Conservation (phyloP, 140 eudicot species). For the Cichorium intybus region DNA sequence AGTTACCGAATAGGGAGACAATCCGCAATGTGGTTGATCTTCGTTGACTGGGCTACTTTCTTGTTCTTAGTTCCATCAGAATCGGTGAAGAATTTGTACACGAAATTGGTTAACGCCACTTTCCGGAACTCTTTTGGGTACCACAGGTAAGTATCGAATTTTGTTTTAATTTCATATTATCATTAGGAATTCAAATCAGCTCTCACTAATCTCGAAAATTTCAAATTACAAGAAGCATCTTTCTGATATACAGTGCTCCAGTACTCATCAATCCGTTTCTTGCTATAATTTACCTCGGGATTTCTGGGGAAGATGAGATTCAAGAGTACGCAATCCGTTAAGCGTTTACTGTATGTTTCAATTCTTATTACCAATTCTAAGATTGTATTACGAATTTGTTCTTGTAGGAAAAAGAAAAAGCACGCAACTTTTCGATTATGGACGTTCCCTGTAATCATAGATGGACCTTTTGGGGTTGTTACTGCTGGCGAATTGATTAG, state of each 20-base stretch:
- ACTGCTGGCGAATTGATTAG: slow-evolving; percentile 87
- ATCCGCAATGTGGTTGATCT: slow-evolving; percentile 60
- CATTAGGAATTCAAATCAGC: not conserved
- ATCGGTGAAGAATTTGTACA: slow-evolving; percentile 10
- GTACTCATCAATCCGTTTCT: slow-evolving; percentile 58
- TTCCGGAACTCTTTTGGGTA: slow-evolving; percentile 49
- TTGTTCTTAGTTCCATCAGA: slow-evolving; percentile 51
- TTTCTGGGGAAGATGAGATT: slow-evolving; percentile 55
- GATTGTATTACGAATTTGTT: not conserved
- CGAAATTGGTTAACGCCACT: slow-evolving; percentile 29
- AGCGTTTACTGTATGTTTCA: not conserved
- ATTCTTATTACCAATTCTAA: not conserved
- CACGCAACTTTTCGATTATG: slow-evolving; percentile 61
- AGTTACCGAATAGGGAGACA: no score
- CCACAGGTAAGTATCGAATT: slow-evolving; percentile 41
- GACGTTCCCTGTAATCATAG: slow-evolving; percentile 80
- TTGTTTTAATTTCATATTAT: not conserved
- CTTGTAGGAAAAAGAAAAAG: slow-evolving; percentile 47
- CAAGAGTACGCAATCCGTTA: slow-evolving; percentile 41
- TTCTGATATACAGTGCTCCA: slow-evolving; percentile 66
- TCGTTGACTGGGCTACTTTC: slow-evolving; percentile 59
- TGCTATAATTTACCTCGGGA: slow-evolving; percentile 41
- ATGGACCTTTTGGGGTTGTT: slow-evolving; percentile 95
- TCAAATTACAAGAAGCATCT: slow-evolving; percentile 52
- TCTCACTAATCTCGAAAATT: not conserved